A percentile compares a stretch with the other conserved stretches of the same genome.
Evolutionary conservation across 495 filamentous ascomycete genomes (phyloP).

Genomic region (Penicillium diatomitis): DNA sequence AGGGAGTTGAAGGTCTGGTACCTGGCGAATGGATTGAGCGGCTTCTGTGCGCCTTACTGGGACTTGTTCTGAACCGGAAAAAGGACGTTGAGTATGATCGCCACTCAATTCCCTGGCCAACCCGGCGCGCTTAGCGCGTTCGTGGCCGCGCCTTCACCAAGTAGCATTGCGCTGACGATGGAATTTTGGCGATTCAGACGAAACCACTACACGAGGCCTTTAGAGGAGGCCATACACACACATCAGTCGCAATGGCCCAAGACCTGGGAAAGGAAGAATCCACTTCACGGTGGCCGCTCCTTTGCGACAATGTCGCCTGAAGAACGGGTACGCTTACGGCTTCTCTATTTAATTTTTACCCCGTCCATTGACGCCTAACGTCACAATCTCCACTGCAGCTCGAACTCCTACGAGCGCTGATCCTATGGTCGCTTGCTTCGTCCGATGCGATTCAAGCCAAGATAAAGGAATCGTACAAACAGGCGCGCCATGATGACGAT

Average conservation of each 20-base stretch:
- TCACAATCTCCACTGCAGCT: constrained; percentile 44
- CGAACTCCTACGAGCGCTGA: constrained; percentile 67
- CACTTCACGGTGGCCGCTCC: constrained; percentile 63
- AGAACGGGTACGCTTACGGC: constrained; percentile 56
- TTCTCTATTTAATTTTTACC: neutral
- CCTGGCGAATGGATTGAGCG: constrained; percentile 81
- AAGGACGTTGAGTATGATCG: constrained; percentile 90
- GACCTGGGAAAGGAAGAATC: constrained; percentile 79
- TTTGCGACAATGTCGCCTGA: constrained; percentile 73
- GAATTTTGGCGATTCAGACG: constrained; percentile 16
- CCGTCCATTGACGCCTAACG: constrained; percentile 13
- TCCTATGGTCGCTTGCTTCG: constrained; percentile 82
- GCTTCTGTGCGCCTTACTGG: constrained; percentile 79
- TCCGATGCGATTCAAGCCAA: constrained; percentile 75
- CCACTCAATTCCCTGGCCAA: constrained; percentile 16
- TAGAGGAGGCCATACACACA: constrained; percentile 84
- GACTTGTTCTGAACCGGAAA: constrained; percentile 87
- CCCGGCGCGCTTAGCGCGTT: constrained; percentile 8
- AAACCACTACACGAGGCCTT: constrained; percentile 74
- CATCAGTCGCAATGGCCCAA: constrained; percentile 85
- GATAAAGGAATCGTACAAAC: constrained; percentile 85
- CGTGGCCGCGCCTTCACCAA: constrained; percentile 1
- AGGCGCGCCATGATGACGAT: constrained; percentile 80
- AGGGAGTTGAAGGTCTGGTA: constrained; percentile 63
- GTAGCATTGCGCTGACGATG: constrained; percentile 6